Conservation (phyloP, 768 basidiomycete genomes). For the Mrakia gelida region DNA sequence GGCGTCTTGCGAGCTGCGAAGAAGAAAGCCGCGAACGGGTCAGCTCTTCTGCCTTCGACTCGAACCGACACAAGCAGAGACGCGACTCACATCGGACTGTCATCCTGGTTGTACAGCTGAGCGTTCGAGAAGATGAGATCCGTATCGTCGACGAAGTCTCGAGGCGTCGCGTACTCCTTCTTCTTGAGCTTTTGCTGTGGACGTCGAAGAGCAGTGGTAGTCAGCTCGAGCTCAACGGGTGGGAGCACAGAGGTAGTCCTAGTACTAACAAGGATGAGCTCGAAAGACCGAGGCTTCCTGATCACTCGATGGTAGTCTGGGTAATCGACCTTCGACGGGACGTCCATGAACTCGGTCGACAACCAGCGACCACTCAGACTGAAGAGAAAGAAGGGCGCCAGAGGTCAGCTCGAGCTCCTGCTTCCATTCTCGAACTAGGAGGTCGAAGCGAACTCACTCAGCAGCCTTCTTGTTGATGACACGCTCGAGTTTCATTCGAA, state of each 20-base stretch:
- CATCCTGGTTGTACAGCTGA: constrained; percentile 78
- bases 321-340: constrained; percentile 75
- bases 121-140: constrained; percentile 89
- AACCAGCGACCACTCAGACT: constrained; percentile 56
- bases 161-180: constrained; percentile 64
- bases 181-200: constrained; percentile 71
- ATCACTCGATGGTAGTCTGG: constrained; percentile 74
- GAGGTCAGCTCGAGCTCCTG: background rate
- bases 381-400: constrained; percentile 1
- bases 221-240: too few relatives aligned
- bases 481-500: constrained; percentile 68
- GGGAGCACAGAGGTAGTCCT: too few relatives aligned
- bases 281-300: constrained; percentile 70
- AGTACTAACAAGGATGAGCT: constrained; percentile 70
- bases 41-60: background rate
- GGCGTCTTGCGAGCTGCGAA: constrained; percentile 1
- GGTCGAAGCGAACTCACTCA: background rate
- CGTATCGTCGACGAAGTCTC: constrained; percentile 77
- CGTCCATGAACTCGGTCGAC: constrained; percentile 72
- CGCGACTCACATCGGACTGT: constrained; percentile 44
- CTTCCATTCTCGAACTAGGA: background rate
- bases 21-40: background rate
- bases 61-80: background rate
- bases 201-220: constrained; percentile 14
- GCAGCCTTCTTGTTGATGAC: constrained; percentile 60